Conservation (phyloP, 139 green algal species). For the Chlorella vulgaris region DNA sequence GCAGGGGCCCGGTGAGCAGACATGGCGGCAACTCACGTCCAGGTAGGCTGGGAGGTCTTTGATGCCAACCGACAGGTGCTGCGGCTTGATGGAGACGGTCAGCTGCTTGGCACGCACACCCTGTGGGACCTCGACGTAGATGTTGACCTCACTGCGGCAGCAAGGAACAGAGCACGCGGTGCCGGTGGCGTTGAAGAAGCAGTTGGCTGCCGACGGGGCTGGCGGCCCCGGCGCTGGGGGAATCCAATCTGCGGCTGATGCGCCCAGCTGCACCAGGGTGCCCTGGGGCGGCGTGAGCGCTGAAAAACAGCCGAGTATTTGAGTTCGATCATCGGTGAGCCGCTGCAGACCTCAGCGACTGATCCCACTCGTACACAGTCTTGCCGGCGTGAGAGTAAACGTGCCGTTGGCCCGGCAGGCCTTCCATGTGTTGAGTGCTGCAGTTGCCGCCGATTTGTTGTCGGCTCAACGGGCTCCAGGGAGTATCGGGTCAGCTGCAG, state of each 20-base stretch:
- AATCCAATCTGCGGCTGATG: background rate
- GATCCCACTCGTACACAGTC: constrained; percentile 91
- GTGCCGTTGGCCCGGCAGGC: background rate
- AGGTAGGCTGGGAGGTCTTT: constrained; percentile 84
- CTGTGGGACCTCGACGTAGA: constrained; percentile 80
- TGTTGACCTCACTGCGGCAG: constrained; percentile 69
- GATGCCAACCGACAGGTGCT: constrained; percentile 73
- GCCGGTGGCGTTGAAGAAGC: background rate
- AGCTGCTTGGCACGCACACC: constrained; percentile 75
- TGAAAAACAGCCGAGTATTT: background rate
- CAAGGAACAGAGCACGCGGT: too few species aligned
- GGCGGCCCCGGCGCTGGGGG: background rate
- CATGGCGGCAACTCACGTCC: constrained; percentile 56
- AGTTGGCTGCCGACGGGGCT: background rate
- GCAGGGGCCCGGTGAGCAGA: background rate
- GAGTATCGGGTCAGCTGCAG: too few species aligned
- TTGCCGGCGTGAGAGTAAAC: constrained; percentile 42
- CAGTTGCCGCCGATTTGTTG: background rate
- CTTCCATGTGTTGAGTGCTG: background rate
- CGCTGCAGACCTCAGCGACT: constrained; percentile 65
- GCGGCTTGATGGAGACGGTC: constrained; percentile 61
- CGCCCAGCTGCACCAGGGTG: background rate
- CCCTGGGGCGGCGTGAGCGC: background rate
- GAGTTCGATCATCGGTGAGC: background rate
- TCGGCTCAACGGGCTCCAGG: too few species aligned